Conservation (phyloP, 306 rosid species). For the Canavalia gladiata region DNA sequence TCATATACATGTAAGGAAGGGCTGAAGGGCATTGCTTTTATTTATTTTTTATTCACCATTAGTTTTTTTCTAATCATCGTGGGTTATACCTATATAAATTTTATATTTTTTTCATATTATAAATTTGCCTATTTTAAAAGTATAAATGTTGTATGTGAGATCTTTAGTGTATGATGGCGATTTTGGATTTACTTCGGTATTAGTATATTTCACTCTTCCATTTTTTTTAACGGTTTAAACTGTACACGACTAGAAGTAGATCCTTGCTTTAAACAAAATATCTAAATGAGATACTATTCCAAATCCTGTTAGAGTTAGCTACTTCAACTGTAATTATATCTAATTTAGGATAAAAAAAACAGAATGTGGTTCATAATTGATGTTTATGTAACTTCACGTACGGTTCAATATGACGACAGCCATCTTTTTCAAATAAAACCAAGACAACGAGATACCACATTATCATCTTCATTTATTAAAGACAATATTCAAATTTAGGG, state of each 20-base stretch:
- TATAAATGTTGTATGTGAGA: not conserved
- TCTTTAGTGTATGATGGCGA: not conserved
- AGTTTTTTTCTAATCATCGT: not conserved
- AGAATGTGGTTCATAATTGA: conserved; percentile 2
- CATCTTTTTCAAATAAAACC: conserved; percentile 23
- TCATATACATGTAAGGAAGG: no score
- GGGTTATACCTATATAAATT: not conserved
- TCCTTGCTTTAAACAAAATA: conserved; percentile 18
- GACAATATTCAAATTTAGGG: not conserved
- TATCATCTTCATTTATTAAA: not conserved
- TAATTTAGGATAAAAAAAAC: not conserved
- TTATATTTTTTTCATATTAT: not conserved
- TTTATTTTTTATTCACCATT: not conserved
- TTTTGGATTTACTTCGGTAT: not conserved
- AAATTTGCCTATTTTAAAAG: not conserved
- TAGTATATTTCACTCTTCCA: not conserved
- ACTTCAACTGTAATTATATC: conserved; percentile 12
- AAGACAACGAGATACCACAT: not conserved
- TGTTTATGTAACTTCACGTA: conserved; percentile 8
- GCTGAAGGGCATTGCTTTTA: not conserved
- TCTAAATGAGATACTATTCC: conserved; percentile 11
- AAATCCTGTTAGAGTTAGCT: not conserved
- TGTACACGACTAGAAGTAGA: not conserved
- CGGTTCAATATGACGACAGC: not conserved
- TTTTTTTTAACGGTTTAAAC: not conserved